phyloP scores from a whole-genome alignment of 345 rosid species.

The Gossypium ekmanianum region DNA sequence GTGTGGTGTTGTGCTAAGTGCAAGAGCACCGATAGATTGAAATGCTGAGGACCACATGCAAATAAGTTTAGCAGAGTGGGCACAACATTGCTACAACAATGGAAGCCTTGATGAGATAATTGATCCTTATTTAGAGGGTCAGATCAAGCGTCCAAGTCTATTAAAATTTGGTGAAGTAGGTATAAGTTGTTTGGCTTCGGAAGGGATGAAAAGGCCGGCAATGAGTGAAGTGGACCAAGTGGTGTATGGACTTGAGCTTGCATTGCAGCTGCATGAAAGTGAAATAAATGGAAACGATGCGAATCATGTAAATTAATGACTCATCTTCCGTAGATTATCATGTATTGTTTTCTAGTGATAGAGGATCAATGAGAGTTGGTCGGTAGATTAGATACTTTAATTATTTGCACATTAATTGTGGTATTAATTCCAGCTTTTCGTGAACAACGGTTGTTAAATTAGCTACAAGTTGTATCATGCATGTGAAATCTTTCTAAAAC shows the following conservation, averaged over 20 bases:
- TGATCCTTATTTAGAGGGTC: conserved; percentile 22
- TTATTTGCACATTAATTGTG: not conserved
- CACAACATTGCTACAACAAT: conserved; percentile 34
- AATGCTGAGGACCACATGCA: conserved; percentile 19
- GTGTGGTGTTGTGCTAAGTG: too few relatives aligned
- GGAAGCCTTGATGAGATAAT: conserved; percentile 35
- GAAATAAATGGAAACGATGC: not conserved
- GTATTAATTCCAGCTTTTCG: not conserved
- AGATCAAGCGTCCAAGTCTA: conserved; percentile 25
- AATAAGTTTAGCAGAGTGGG: conserved; percentile 28
- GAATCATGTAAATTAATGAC: not conserved
- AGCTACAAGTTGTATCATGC: not conserved
- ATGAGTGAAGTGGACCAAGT: conserved; percentile 40
- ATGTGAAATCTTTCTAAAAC: too few relatives aligned
- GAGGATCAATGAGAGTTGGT: not conserved
- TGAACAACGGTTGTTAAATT: not conserved
- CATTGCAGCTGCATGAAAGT: conserved; percentile 22
- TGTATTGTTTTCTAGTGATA: not conserved
- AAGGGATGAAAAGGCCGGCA: conserved; percentile 28
- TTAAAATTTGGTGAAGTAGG: conserved; percentile 33
- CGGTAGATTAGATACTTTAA: not conserved
- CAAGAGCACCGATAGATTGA: too few relatives aligned
- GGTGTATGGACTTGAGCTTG: conserved; percentile 38
- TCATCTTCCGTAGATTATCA: not conserved
- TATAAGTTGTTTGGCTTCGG: conserved; percentile 32